These are phyloP conservation scores for Podospora bellae-mahoneyi DNA, from an alignment of 495 filamentous ascomycete species.

Conservation along the genomic window DNA sequence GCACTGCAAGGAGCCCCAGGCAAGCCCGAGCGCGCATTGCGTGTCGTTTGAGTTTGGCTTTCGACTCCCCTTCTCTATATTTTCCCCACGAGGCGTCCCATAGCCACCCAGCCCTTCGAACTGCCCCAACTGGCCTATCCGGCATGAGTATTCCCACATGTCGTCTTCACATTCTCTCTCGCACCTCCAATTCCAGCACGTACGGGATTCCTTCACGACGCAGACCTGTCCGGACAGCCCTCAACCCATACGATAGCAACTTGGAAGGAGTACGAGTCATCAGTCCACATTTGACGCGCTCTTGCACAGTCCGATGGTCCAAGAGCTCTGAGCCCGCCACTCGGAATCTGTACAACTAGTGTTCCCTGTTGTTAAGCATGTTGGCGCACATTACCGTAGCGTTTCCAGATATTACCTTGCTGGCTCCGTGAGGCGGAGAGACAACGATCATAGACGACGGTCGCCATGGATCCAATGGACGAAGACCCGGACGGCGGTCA, in stretches of 20 bases:
- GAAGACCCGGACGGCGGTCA: slow-evolving; percentile 16
- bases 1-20: background rate
- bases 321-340: background rate
- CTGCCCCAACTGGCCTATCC: background rate
- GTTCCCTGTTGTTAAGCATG: slow-evolving; percentile 15
- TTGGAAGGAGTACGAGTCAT: background rate
- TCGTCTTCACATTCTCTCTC: background rate
- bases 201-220: background rate
- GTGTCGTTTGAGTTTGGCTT: background rate
- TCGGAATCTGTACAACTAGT: background rate
- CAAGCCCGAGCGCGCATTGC: background rate
- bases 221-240: background rate
- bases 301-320: background rate
- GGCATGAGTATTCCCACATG: background rate
- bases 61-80: background rate
- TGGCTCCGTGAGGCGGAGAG: background rate
- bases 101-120: background rate
- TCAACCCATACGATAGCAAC: background rate
- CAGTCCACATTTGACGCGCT: background rate
- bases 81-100: background rate
- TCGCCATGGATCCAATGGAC: slow-evolving; percentile 30
- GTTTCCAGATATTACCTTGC: background rate
- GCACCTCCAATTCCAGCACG: background rate
- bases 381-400: slow-evolving; percentile 7
- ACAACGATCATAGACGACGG: background rate